phyloP scores from a whole-genome alignment of 352 stramenopile species.

The Thraustochytrium striatum region DNA sequence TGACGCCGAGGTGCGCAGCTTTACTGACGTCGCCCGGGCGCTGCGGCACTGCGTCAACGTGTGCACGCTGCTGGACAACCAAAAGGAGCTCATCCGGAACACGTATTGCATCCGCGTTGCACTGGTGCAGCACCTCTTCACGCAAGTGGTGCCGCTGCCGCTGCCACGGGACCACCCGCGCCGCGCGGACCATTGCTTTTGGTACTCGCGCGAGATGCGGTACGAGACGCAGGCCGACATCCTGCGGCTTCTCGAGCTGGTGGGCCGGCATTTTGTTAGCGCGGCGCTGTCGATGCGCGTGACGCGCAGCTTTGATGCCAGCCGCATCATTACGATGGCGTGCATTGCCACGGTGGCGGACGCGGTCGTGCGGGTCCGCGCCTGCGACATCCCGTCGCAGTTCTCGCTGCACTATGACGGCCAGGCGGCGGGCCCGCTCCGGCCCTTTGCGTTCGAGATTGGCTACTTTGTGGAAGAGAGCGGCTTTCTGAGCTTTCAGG shows the following conservation, averaged over 20 bases:
- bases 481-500: constrained; percentile 60
- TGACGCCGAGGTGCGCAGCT: constrained; percentile 66
- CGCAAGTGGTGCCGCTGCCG: constrained; percentile 74
- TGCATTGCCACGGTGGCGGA: constrained; percentile 76
- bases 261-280: constrained; percentile 73
- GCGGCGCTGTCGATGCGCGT: constrained; percentile 72
- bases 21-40: constrained; percentile 66
- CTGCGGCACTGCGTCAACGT: constrained; percentile 72
- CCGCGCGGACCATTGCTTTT: constrained; percentile 72
- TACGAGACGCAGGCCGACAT: constrained; percentile 82
- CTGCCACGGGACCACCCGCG: constrained; percentile 58
- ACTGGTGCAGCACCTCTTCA: constrained; percentile 76
- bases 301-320: constrained; percentile 73
- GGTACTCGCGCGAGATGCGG: constrained; percentile 68
- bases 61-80: constrained; percentile 77
- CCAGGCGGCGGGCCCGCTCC: constrained; percentile 69
- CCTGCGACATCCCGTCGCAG: constrained; percentile 71
- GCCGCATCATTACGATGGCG: constrained; percentile 74
- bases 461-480: constrained; percentile 68
- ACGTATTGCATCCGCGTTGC: constrained; percentile 74
- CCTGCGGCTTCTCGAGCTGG: constrained; percentile 70
- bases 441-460: constrained; percentile 77
- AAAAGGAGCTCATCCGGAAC: constrained; percentile 77
- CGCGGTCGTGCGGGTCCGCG: constrained; percentile 71
- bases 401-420: constrained; percentile 81